phyloP scores from a whole-genome alignment of 2,329 filamentous ascomycete genomes.

The Trichoderma asperellum region DNA sequence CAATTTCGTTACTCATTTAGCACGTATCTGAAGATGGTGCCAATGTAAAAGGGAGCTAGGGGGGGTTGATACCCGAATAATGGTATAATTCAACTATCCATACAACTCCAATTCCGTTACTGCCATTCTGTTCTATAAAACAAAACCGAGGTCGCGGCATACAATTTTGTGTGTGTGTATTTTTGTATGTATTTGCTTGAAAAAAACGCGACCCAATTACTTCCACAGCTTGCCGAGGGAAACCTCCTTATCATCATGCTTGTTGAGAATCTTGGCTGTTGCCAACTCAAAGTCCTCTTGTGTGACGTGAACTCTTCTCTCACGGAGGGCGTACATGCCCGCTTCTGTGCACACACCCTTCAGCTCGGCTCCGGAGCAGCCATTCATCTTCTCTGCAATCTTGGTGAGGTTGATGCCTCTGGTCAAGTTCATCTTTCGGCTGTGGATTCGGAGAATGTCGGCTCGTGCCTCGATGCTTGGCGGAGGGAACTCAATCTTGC shows the following conservation, averaged over 20 bases:
- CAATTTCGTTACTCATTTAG: neutral
- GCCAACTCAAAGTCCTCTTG: slow-evolving; percentile 99
- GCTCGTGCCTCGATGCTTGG: slow-evolving; percentile 95
- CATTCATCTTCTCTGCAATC: slow-evolving; percentile 99
- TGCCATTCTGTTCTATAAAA: slow-evolving; percentile 36
- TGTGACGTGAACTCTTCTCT: slow-evolving; percentile 95
- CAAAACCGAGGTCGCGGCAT: slow-evolving; percentile 29
- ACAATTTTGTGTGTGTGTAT: neutral
- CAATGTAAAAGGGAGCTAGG: neutral
- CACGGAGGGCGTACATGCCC: slow-evolving; percentile 95
- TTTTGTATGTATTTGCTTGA: slow-evolving; percentile 17
- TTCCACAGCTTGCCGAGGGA: slow-evolving; percentile 81
- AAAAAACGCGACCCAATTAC: slow-evolving; percentile 35
- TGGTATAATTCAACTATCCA: slow-evolving; percentile 43
- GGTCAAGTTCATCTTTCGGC: slow-evolving; percentile 97
- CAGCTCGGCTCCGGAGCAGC: slow-evolving; percentile 93
- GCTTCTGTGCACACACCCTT: slow-evolving; percentile 99
- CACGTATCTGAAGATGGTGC: neutral
- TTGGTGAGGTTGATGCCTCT: slow-evolving; percentile 96
- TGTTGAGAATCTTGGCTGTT: slow-evolving; percentile 98
- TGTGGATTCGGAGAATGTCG: slow-evolving; percentile 97
- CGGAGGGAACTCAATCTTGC: slow-evolving; percentile 98
- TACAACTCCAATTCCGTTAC: slow-evolving; percentile 40
- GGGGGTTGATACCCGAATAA: slow-evolving; percentile 32
- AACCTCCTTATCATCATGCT: slow-evolving; percentile 98